These are phyloP conservation scores for Yamadazyma oceani DNA, from an alignment of 1,139 yeast species.

Conservation along the genomic window DNA sequence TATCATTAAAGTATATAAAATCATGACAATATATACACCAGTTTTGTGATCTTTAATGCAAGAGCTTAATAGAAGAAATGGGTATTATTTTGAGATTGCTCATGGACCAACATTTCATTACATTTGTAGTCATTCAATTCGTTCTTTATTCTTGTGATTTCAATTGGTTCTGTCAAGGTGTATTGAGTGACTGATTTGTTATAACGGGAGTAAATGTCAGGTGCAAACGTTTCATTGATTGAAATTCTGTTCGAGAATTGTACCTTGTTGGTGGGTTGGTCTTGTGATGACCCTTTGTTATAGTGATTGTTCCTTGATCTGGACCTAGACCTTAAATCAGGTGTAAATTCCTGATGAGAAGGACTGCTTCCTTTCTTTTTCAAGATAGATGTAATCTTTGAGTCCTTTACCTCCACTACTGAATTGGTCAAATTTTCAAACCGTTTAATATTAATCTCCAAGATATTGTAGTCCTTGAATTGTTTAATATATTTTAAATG, in stretches of 20 bases:
- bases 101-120: constrained; percentile 58
- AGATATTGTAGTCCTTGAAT: constrained; percentile 35
- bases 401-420: constrained; percentile 5
- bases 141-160: constrained; percentile 47
- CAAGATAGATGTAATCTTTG: constrained; percentile 10
- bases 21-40: neutral
- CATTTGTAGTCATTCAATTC: constrained; percentile 54
- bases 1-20: constrained; percentile 4
- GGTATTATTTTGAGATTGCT: constrained; percentile 48
- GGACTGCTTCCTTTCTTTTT: constrained; percentile 6
- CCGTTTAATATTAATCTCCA: constrained; percentile 33
- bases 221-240: constrained; percentile 49
- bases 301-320: constrained; percentile 8
- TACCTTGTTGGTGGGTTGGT: constrained; percentile 25
- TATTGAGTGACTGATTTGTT: constrained; percentile 54
- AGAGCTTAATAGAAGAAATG: constrained; percentile 46
- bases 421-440: constrained; percentile 27
- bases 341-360: constrained; percentile 2
- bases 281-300: constrained; percentile 17
- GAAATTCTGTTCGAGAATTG: constrained; percentile 44
- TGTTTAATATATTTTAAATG: constrained; percentile 42
- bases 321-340: constrained; percentile 24
- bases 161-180: constrained; percentile 45
- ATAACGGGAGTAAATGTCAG: constrained; percentile 49
- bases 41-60: no score